These are phyloP conservation scores for Kwoniella newhampshirensis DNA, from an alignment of 768 basidiomycete genomes.

Conservation along the genomic window DNA sequence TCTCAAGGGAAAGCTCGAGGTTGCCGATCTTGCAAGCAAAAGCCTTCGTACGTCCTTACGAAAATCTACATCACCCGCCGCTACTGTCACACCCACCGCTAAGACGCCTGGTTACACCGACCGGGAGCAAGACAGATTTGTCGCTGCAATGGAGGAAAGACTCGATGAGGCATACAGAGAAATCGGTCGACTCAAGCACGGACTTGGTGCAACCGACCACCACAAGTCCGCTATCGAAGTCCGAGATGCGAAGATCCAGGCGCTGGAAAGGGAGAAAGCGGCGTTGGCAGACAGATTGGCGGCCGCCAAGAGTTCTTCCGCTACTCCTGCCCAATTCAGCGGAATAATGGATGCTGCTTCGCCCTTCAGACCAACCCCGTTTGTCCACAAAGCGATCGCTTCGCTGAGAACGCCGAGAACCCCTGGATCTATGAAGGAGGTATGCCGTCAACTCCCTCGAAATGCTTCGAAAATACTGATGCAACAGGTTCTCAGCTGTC, in stretches of 20 bases:
- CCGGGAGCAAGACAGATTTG: slow-evolving; percentile 6
- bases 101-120: slow-evolving; percentile 1
- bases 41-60: slow-evolving; percentile 18
- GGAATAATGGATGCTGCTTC: slow-evolving; percentile 28
- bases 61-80: slow-evolving; percentile 9
- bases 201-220: slow-evolving; percentile 33
- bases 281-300: slow-evolving; percentile 34
- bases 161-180: slow-evolving; percentile 46
- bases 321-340: not conserved
- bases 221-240: slow-evolving; percentile 36
- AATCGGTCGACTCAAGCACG: slow-evolving; percentile 44
- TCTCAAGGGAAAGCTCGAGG: slow-evolving; percentile 25
- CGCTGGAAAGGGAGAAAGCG: slow-evolving; percentile 47
- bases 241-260: slow-evolving; percentile 36
- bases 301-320: not conserved
- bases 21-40: slow-evolving; percentile 17
- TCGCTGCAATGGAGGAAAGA: slow-evolving; percentile 37
- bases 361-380: slow-evolving; percentile 36
- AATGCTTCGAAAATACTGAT: too few relatives aligned
- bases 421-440: slow-evolving; percentile 44
- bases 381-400: slow-evolving; percentile 39
- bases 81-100: not conserved
- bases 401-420: slow-evolving; percentile 40
- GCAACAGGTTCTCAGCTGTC: slow-evolving; percentile 38
- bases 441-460: slow-evolving; percentile 13